Conservation (phyloP, 2,329 filamentous ascomycete genomes). For the Sphaerulina populicola region DNA sequence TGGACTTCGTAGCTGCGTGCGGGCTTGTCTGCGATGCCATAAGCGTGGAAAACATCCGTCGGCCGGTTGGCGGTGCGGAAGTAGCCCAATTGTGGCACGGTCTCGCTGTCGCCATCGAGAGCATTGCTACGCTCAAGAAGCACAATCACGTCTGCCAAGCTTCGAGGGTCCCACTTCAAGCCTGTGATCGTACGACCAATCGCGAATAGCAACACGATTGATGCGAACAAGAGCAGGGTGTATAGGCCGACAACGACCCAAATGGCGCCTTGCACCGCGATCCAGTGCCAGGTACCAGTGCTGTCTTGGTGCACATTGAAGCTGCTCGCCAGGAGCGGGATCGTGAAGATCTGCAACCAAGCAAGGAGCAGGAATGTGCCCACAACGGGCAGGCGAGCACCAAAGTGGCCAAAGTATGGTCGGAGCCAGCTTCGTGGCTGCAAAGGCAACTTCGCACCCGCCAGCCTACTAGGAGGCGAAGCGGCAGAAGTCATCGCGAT, state of each 20-base stretch:
- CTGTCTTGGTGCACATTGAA: constrained; percentile 59
- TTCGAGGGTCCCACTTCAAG: constrained; percentile 75
- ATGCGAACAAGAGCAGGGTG: constrained; percentile 53
- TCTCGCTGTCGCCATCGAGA: constrained; percentile 48
- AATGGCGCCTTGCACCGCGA: constrained; percentile 64
- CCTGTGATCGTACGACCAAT: constrained; percentile 53
- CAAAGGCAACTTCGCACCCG: constrained; percentile 57
- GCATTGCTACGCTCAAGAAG: constrained; percentile 74
- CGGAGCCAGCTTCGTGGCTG: constrained; percentile 58
- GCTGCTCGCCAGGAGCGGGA: constrained; percentile 70
- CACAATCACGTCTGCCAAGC: constrained; percentile 69
- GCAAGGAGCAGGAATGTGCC: constrained; percentile 58
- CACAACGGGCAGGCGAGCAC: constrained; percentile 58
- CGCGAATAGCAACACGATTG: constrained; percentile 53
- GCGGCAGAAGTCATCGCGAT: constrained; percentile 62
- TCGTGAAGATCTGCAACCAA: constrained; percentile 70
- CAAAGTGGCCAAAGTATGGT: constrained; percentile 59
- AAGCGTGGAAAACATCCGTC: constrained; percentile 65
- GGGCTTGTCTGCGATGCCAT: constrained; percentile 56
- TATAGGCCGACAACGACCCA: constrained; percentile 74
- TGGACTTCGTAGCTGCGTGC: constrained; percentile 46
- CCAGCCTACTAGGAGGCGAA: constrained; percentile 50
- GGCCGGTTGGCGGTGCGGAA: constrained; percentile 64
- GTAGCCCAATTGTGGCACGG: constrained; percentile 66
- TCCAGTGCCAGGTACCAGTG: constrained; percentile 64